phyloP scores from a whole-genome alignment of 805 yeast species.

The Candida ortonii region DNA sequence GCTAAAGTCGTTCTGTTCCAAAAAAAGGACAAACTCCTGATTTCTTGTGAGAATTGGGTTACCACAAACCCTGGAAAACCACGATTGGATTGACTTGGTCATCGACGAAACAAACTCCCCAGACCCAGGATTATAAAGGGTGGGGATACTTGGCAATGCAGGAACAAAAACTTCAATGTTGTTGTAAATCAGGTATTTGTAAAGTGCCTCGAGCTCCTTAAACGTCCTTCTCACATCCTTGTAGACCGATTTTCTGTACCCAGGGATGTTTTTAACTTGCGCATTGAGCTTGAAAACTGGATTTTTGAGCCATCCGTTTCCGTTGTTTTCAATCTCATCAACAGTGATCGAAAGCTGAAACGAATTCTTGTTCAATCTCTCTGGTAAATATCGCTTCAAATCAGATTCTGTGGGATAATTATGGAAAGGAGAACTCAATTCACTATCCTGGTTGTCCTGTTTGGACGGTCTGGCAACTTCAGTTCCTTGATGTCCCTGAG shows the following conservation, averaged over 20 bases:
- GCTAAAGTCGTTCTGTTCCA: slow-evolving; percentile 37
- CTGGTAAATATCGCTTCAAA: slow-evolving; percentile 47
- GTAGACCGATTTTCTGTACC: slow-evolving; percentile 67
- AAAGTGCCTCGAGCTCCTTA: slow-evolving; percentile 71
- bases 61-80: slow-evolving; percentile 73
- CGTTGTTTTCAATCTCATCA: slow-evolving; percentile 66
- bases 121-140: slow-evolving; percentile 80
- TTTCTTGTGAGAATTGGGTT: slow-evolving; percentile 83
- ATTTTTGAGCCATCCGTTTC: slow-evolving; percentile 57
- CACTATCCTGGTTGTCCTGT: slow-evolving; percentile 6
- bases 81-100: slow-evolving; percentile 62
- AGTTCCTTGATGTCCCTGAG: no score
- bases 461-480: slow-evolving; percentile 2
- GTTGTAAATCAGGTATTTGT: slow-evolving; percentile 72
- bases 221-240: slow-evolving; percentile 78
- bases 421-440: slow-evolving; percentile 23
- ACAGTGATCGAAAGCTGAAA: slow-evolving; percentile 53
- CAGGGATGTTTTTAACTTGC: slow-evolving; percentile 56
- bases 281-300: slow-evolving; percentile 78
- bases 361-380: slow-evolving; percentile 40
- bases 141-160: slow-evolving; percentile 69
- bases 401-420: slow-evolving; percentile 38
- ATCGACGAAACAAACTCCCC: slow-evolving; percentile 71
- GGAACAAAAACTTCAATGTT: slow-evolving; percentile 94
- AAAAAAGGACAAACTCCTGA: slow-evolving; percentile 81